These are phyloP conservation scores for Cerioporus squamosus DNA, from an alignment of 1,284 basidiomycete genomes.

Conservation along the genomic window DNA sequence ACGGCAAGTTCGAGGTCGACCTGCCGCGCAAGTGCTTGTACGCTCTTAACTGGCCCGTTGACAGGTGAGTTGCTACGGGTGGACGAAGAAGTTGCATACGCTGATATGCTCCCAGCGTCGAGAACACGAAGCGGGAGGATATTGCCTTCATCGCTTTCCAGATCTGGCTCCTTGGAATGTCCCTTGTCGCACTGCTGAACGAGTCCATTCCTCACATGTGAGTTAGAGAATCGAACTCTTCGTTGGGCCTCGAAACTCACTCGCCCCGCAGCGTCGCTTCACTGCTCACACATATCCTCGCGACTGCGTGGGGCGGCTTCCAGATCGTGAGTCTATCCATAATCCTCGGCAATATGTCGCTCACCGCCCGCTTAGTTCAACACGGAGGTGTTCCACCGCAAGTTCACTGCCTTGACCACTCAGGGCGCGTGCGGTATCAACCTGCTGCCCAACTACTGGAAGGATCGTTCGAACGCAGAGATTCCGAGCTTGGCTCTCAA, in stretches of 20 bases:
- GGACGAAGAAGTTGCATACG: neutral
- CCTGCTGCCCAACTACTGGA: constrained; percentile 66
- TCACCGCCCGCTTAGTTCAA: constrained; percentile 18
- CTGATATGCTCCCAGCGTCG: constrained; percentile 47
- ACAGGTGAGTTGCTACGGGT: constrained; percentile 48
- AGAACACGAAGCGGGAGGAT: constrained; percentile 77
- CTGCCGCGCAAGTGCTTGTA: constrained; percentile 54
- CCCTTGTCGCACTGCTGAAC: constrained; percentile 74
- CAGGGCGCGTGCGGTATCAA: constrained; percentile 65
- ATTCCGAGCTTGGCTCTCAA: constrained; percentile 71
- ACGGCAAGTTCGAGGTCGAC: constrained; percentile 42
- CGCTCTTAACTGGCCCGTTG: constrained; percentile 69
- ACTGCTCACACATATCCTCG: constrained; percentile 71
- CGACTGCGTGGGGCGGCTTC: constrained; percentile 71
- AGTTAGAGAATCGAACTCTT: constrained; percentile 17
- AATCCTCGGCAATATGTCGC: neutral
- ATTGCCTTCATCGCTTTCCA: constrained; percentile 78
- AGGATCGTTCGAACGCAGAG: constrained; percentile 56
- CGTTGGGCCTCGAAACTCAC: neutral
- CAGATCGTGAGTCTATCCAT: constrained; percentile 48
- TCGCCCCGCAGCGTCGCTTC: constrained; percentile 54
- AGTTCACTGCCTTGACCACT: constrained; percentile 62
- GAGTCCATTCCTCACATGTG: constrained; percentile 81
- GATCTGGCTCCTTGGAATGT: constrained; percentile 82
- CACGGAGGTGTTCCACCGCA: constrained; percentile 58